Evolutionary conservation across 2,329 filamentous ascomycete genomes (phyloP), one percentile per base, ranked within the genome.

Genomic region (Fusarium fracticaudum): DNA sequence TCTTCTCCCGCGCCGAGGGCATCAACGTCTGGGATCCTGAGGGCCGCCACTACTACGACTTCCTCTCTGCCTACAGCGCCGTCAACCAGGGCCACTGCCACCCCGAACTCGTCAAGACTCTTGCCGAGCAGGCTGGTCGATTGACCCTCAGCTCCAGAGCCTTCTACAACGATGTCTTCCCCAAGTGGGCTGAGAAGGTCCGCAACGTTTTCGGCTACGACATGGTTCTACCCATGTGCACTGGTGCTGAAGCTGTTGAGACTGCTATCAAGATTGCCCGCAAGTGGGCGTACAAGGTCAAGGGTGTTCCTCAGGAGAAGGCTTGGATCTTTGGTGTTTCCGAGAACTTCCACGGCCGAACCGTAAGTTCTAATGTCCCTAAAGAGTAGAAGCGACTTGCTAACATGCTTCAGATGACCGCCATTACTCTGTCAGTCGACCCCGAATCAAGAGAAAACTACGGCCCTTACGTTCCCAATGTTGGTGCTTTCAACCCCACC

Each of bases 371-470:
- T 14, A 18, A 6, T 31, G 47, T 31, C 37, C 20, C 41, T 13
- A 18, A 40, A 40, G 31, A 15, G 40, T 35, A 48, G n/a, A 18
- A 35, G 24, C 24, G 31, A 24, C 15, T 48, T 50, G 45, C 26
- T 43, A 17, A 44, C 18, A 35, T 14, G 18, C 18, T 44, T 15
- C 60, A 95, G 91, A 98, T 99, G 87, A 94, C 94, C 24, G 96
- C 96, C 55, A 95, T 99, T 76, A 97, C 96, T 60, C 91, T 99
- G 85, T 98, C 96, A 24, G 95, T 94, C 35, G 96, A 99, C 82
- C 94, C 95, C 38, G 96, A 99, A 84, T 98, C 95, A 55, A 93
- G 94, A 80, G 94, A 96, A 77, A 97, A 98, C 87, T 99, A 99
- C 82, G 96, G 96, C 15, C 96, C 96, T 24, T 98, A 97, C 81